Conservation (phyloP, 2,329 filamentous ascomycete species). For the Aaosphaeria pasadenensis region DNA sequence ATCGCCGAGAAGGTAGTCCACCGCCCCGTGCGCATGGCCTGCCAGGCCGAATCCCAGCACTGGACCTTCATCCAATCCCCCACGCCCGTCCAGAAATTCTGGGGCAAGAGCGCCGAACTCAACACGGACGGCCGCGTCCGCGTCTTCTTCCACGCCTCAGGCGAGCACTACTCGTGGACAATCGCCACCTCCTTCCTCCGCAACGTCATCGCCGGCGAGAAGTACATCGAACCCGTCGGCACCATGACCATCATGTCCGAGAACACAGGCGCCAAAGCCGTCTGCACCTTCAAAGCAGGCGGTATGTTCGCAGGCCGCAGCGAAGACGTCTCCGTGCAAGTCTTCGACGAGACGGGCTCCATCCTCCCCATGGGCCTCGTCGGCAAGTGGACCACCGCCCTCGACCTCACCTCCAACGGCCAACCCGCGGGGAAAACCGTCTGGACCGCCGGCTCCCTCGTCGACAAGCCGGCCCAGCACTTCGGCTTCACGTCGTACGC, state of each 20-base stretch:
- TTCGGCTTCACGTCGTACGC: constrained; percentile 91
- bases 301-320: constrained; percentile 96
- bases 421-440: constrained; percentile 62
- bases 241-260: constrained; percentile 86
- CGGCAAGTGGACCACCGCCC: constrained; percentile 80
- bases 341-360: constrained; percentile 64
- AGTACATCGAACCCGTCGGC: constrained; percentile 93
- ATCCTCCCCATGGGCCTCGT: constrained; percentile 65
- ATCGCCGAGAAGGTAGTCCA: constrained; percentile 96
- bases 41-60: constrained; percentile 79
- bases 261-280: constrained; percentile 74
- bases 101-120: constrained; percentile 94
- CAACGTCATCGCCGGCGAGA: constrained; percentile 96
- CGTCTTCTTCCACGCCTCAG: constrained; percentile 65
- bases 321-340: constrained; percentile 81
- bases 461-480: constrained; percentile 72
- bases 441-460: constrained; percentile 76
- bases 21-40: constrained; percentile 86
- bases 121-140: constrained; percentile 87
- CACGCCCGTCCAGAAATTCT: constrained; percentile 92
- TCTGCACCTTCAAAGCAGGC: constrained; percentile 88
- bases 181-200: constrained; percentile 86
- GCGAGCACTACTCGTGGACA: constrained; percentile 82
- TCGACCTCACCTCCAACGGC: constrained; percentile 65
- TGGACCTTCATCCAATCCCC: constrained; percentile 91